Evolutionary conservation across 768 basidiomycete species (phyloP).

Genomic region (Basidioascus undulatus): DNA sequence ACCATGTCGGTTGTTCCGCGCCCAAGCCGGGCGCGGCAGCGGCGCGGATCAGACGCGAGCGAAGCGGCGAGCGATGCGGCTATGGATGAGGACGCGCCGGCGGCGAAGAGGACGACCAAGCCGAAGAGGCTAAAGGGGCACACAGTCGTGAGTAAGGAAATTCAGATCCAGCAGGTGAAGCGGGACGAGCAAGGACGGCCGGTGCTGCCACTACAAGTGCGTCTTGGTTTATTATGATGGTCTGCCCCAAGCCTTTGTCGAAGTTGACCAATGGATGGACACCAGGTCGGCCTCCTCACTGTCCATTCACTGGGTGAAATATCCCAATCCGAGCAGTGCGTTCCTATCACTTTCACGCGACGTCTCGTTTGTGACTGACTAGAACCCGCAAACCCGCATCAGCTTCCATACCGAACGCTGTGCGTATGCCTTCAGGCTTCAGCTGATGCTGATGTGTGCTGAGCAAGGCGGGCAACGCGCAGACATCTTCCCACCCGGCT

Average conservation of each 20-base stretch:
- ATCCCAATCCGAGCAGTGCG: constrained; percentile 59
- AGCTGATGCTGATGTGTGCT: no score
- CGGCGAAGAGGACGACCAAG: constrained; percentile 36
- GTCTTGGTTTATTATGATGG: no score
- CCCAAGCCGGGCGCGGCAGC: no score
- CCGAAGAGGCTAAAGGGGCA: constrained; percentile 60
- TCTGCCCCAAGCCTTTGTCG: background rate
- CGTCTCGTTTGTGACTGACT: no score
- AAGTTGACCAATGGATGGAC: background rate
- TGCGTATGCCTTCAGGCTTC: background rate
- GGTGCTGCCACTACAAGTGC: background rate
- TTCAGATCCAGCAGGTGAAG: no score
- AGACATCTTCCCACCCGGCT: background rate
- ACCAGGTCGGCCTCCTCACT: constrained; percentile 65
- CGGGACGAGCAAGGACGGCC: constrained; percentile 26
- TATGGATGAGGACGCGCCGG: no score
- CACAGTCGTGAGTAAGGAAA: constrained; percentile 52
- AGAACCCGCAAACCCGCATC: no score
- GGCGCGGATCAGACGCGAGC: no score
- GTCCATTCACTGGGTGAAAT: constrained; percentile 48
- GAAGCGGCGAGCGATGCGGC: no score
- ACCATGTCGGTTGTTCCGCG: no score
- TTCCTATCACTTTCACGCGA: no score
- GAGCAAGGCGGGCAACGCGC: background rate
- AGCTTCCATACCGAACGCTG: constrained; percentile 62